A percentile compares a stretch with the other conserved stretches of the same genome.
These are phyloP conservation scores for Phalaenopsis aphrodite DNA, from an alignment of 106 monocot species.

Conservation along the genomic window DNA sequence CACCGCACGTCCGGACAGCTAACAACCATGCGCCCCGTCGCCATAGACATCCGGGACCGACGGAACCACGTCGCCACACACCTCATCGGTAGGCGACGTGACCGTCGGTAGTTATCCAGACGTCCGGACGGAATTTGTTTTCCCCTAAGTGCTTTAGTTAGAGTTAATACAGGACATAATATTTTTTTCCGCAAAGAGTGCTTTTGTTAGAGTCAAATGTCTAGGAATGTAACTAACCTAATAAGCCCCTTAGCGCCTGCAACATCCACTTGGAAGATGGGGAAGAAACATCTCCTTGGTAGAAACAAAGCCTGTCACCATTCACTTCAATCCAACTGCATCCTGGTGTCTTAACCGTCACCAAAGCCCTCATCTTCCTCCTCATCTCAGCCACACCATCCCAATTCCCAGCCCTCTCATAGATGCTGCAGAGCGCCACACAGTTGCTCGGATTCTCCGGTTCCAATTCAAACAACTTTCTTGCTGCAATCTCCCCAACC, in stretches of 20 bases:
- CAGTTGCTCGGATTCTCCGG: constrained; percentile 47
- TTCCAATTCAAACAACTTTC: constrained; percentile 44
- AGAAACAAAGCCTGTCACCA: constrained; percentile 31
- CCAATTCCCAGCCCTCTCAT: constrained; percentile 30
- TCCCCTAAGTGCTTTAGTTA: too few species aligned
- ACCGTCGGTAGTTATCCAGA: too few species aligned
- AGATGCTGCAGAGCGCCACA: constrained; percentile 45
- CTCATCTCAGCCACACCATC: constrained; percentile 23
- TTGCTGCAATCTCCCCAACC: constrained; percentile 48
- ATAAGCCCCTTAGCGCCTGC: background rate
- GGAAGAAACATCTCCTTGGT: constrained; percentile 31
- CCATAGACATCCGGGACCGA: too few species aligned
- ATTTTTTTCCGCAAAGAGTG: too few species aligned
- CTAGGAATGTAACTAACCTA: background rate
- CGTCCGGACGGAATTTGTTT: too few species aligned
- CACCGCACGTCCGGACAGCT: too few species aligned
- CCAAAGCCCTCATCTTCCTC: constrained; percentile 42
- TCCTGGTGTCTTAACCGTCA: constrained; percentile 39
- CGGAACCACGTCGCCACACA: too few species aligned
- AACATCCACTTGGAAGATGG: background rate
- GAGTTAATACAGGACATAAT: too few species aligned
- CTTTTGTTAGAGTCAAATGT: background rate
- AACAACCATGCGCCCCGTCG: too few species aligned
- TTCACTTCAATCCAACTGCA: constrained; percentile 50
- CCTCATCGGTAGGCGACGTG: too few species aligned